Evolutionary conservation across 768 basidiomycete species (phyloP).

Genomic region (Thelephora ganbajun): DNA sequence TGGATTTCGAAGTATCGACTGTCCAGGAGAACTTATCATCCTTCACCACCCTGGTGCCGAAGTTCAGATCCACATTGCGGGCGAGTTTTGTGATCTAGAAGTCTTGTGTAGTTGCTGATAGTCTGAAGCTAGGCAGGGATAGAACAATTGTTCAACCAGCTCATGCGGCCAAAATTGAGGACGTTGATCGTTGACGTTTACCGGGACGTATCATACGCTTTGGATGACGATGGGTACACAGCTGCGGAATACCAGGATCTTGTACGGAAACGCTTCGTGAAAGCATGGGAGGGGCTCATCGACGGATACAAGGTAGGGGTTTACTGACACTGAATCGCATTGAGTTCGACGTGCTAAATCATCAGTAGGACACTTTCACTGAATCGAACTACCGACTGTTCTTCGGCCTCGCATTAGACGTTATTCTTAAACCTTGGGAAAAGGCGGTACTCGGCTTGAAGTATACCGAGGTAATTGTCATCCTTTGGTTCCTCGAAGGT

Average conservation of each 20-base stretch:
- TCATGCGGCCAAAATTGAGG: constrained; percentile 77
- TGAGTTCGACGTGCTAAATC: neutral
- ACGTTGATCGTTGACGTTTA: constrained; percentile 79
- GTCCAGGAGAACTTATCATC: constrained; percentile 35
- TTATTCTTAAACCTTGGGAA: constrained; percentile 92
- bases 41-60: constrained; percentile 40
- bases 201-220: constrained; percentile 75
- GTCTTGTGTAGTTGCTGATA: neutral
- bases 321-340: neutral
- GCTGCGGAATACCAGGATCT: constrained; percentile 76
- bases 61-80: constrained; percentile 61
- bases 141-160: constrained; percentile 92
- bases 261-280: constrained; percentile 82
- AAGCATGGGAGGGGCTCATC: constrained; percentile 73
- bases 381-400: constrained; percentile 79
- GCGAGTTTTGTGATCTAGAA: constrained; percentile 25
- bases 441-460: constrained; percentile 66
- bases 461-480: constrained; percentile 63
- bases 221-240: constrained; percentile 82
- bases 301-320: constrained; percentile 72
- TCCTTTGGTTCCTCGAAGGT: neutral
- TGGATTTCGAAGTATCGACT: constrained; percentile 35
- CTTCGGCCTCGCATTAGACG: constrained; percentile 75
- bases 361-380: constrained; percentile 64
- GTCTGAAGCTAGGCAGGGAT: constrained; percentile 48